Evolutionary conservation across 1,284 basidiomycete genomes (phyloP), one percentile per base, ranked within the genome.

Genomic region (Pisolithus thermaeus): DNA sequence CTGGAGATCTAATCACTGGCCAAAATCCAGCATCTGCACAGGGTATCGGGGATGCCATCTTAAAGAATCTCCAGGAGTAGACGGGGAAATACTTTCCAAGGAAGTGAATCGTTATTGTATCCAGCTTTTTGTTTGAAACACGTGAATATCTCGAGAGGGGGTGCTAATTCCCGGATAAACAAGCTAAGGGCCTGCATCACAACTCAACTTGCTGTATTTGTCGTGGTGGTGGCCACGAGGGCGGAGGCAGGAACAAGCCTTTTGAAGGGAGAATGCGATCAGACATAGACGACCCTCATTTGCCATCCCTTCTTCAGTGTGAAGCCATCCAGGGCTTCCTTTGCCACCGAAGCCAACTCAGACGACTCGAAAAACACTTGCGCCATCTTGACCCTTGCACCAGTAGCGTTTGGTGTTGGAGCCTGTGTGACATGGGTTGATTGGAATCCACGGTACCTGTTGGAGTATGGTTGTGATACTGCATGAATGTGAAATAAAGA

Each of bases 221-320:
- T 16, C 23, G n/a, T 9, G 42, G 3, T 14, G 42, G n/a, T 9
- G 16, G 25, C 22, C 42, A 43, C 30, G 25, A 16, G 11, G 7
- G 18, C 16, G 16, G 20, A 20, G 48, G 52, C 54, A 50, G 51
- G 23, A 41, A 50, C 52, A 47, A 27, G 27, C 36, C 9, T 37
- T 27, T 47, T 18, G 42, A 28, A 27, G 28, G 50, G 12, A 35
- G 32, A 57, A 49, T 48, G 61, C 61, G 47, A 58, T 79, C 72
- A 87, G 61, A 84, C 80, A 69, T 81, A 88, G 48, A 74, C 77
- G 52, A 92, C 88, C 49, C 77, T 76, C 87, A 92, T 90, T 55
- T 79, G 71, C 83, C 87, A 90, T 42, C 81, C 87, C 60, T 87
- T 86, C 72, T 90, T 90, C 55, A 93, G 71, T 36, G 84, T 78